Conservation (phyloP, 495 filamentous ascomycete species). For the Xylaria acuta region DNA sequence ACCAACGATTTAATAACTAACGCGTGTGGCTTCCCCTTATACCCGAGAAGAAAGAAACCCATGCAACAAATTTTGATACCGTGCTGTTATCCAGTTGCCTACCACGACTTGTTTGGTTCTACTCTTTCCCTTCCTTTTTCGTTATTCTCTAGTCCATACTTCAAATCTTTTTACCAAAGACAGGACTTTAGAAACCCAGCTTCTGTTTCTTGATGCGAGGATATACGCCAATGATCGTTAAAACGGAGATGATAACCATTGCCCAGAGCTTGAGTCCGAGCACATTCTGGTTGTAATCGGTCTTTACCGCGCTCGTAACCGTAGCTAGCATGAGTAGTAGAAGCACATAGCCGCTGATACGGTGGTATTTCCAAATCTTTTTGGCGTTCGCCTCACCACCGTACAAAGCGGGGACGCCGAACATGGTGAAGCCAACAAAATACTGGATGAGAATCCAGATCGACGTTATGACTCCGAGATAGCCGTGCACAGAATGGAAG, state of each 20-base stretch:
- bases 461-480: conserved; percentile 80
- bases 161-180: neutral
- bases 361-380: conserved; percentile 86
- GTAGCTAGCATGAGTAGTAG: conserved; percentile 74
- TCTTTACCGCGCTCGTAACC: conserved; percentile 76
- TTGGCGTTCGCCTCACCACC: conserved; percentile 83
- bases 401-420: conserved; percentile 70
- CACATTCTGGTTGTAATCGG: conserved; percentile 65
- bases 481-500: conserved; percentile 79
- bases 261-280: conserved; percentile 77
- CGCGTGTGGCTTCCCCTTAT: neutral
- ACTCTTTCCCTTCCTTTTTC: neutral
- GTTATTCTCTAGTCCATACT: neutral
- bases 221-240: conserved; percentile 71
- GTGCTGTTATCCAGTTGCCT: neutral
- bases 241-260: conserved; percentile 62
- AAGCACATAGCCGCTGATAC: conserved; percentile 76
- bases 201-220: conserved; percentile 85
- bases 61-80: neutral
- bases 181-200: conserved; percentile 62
- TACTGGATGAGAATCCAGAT: conserved; percentile 74
- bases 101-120: neutral
- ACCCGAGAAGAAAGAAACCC: neutral
- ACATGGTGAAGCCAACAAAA: conserved; percentile 78
- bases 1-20: neutral